Evolutionary conservation across 2,329 filamentous ascomycete genomes (phyloP), one percentile per base, ranked within the genome.

Genomic region (Penicillium aurantiogriseum): DNA sequence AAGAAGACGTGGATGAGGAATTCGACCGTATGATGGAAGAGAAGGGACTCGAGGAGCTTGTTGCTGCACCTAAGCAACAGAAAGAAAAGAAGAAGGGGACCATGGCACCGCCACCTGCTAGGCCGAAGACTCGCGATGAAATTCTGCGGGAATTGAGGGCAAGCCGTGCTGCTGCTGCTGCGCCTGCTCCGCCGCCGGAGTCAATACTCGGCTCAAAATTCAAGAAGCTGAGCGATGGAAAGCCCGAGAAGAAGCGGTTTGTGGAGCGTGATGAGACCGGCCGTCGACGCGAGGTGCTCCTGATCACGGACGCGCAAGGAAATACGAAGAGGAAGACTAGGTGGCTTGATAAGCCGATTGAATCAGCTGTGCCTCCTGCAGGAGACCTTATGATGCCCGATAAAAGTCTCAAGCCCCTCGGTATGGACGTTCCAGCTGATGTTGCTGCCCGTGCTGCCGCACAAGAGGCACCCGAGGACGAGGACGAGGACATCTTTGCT

Each of bases 1-100:
- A 73, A 15, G 70, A 78, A 42, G 80, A 87, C 64, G 75, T 88
- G 21, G 89, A 93, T 52, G 86, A 88, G 36, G 87, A 88, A 54
- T 74, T 80, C 60, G 78, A 80, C 53, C 69, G 70, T 21, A 58
- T 77, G 13, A 59, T 79, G 38, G 77, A 78, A 43, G 69, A 73
- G 58, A 69, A 75, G 36, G 73, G 67, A 40, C 68, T 65, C 25
- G 63, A 67, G 27, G 69, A 75, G 19, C 58, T 71, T n/a, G 54
- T 66, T 17, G 63, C 67, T 45, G 69, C 65, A 13, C 68, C 63
- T 4, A 73, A 70, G 54, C 67, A 72, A 51, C 68, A 79, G 63
- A 74, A 74, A 50, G 67, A 81, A 66, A 75, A 73, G 43, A 78
- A 80, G 72, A 81, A 79, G 61, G 83, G 83, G 3, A 77, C 73